Evolutionary conservation across 2,329 filamentous ascomycete species (phyloP), one percentile per base, ranked within the genome.

Genomic region (Sporothrix globosa): DNA sequence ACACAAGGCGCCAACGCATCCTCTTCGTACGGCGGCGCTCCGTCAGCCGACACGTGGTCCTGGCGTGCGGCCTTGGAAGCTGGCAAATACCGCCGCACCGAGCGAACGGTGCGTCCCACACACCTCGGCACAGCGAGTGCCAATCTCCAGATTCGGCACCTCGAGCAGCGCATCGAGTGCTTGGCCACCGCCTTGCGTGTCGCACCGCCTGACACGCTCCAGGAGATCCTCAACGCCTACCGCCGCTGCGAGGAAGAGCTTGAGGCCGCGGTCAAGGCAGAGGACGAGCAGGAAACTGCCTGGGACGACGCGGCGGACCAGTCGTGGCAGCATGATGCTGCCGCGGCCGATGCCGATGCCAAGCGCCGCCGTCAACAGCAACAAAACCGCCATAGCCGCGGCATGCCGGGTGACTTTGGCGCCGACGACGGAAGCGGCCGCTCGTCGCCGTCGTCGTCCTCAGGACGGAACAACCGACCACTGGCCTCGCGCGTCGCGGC

Each of bases 111-210:
- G 27, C 84, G 82, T 34, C 87, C 87, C 4, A 88, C 86, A 1
- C 87, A 89, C 75, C 80, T 89, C 27, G 85, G 88, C 58, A 88
- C 87, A 44, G 82, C 86, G 19, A 88, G 83, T 76, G 84, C 86
- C 74, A 86, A 89, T 78, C 80, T 83, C 34, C 83, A 88, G 71
- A 86, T 96, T 68, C 86, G 91, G 41, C 89, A 92, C 74, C 82
- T 96, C 0, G 91, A 95, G 75, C 92, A 95, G 77, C 88, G 92
- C 27, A 92, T 93, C 77, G 92, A 95, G 75, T 91, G 93, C 50
- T 83, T 96, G 2, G 89, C 91, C 0, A 89, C 91, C 14, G 91
- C 92, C 0, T 83, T 96, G 21, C 86, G 92, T 10, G 86, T 94
- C 66, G 91, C 92, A 0, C 92, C 92, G 0, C 81, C 88, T 0